Evolutionary conservation across 2,329 filamentous ascomycete species (phyloP).

Genomic region (Calonectria multiphialidica): DNA sequence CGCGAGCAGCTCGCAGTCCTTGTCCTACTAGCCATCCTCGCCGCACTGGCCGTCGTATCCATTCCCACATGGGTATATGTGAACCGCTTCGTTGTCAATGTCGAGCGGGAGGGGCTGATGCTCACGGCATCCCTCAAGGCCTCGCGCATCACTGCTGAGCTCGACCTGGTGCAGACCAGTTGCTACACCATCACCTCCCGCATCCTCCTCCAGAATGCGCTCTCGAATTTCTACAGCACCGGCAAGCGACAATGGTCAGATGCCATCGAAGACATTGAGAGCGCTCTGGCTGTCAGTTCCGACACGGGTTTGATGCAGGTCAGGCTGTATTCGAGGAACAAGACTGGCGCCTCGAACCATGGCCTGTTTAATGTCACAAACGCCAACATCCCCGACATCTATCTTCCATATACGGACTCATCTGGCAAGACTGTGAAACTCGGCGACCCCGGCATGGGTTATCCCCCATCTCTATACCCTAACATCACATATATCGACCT

Average conservation of each 20-base stretch:
- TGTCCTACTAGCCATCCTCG: constrained; percentile 80
- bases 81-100: constrained; percentile 63
- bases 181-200: constrained; percentile 79
- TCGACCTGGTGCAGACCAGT: constrained; percentile 82
- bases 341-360: constrained; percentile 61
- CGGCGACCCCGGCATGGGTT: constrained; percentile 74
- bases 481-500: constrained; percentile 76
- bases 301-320: constrained; percentile 75
- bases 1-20: constrained; percentile 87
- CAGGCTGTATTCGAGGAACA: constrained; percentile 78
- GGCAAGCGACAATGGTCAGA: constrained; percentile 67
- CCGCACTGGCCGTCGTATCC: constrained; percentile 82
- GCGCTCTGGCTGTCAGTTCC: constrained; percentile 74
- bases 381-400: constrained; percentile 59
- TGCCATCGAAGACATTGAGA: constrained; percentile 75
- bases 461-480: constrained; percentile 79
- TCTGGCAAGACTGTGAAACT: constrained; percentile 72
- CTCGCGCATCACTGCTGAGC: constrained; percentile 81
- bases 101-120: constrained; percentile 72
- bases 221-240: constrained; percentile 65
- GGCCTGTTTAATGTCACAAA: constrained; percentile 77
- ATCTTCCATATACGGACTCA: constrained; percentile 70
- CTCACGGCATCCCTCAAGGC: constrained; percentile 90
- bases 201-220: constrained; percentile 67
- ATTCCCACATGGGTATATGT: constrained; percentile 79